A percentile compares a stretch with the other conserved stretches of the same genome.
Evolutionary conservation across 768 basidiomycete genomes (phyloP).

Genomic region (Russula foetens): DNA sequence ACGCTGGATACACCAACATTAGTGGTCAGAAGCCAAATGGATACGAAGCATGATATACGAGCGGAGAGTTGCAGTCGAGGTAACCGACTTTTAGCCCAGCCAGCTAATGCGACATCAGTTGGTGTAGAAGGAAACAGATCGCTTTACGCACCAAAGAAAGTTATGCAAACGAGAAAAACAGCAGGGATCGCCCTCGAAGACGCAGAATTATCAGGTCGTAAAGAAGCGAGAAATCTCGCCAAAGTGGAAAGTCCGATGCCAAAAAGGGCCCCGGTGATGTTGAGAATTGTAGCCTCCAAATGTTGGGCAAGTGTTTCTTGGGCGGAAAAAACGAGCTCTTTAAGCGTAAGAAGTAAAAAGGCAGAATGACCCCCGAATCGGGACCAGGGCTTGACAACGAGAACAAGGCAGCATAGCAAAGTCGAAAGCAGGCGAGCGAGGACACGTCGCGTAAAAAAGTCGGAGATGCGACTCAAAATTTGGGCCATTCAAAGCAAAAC

Average conservation of each 20-base stretch:
- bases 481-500: background rate
- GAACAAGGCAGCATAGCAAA: conserved; percentile 32
- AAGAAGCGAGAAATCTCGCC: conserved; percentile 29
- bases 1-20: conserved; percentile 30
- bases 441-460: conserved; percentile 27
- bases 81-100: conserved; percentile 36
- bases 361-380: conserved; percentile 32
- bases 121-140: background rate
- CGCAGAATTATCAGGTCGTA: conserved; percentile 22
- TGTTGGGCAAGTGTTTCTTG: conserved; percentile 42
- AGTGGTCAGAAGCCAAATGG: conserved; percentile 38
- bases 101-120: conserved; percentile 24
- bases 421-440: conserved; percentile 38
- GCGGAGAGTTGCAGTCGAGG: conserved; percentile 37
- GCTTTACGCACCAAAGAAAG: conserved; percentile 30
- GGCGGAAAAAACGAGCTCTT: conserved; percentile 41
- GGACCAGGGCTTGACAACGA: conserved; percentile 35
- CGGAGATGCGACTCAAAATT: background rate
- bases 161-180: conserved; percentile 32
- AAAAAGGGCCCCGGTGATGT: conserved; percentile 34
- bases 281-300: conserved; percentile 37
- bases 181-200: conserved; percentile 32
- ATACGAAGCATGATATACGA: conserved; percentile 41
- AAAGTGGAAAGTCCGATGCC: conserved; percentile 34
- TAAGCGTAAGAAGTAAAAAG: conserved; percentile 32